Base-by-base conservation (phyloP, 495 filamentous ascomycete species). In the Baudoinia panamericana region DNA sequence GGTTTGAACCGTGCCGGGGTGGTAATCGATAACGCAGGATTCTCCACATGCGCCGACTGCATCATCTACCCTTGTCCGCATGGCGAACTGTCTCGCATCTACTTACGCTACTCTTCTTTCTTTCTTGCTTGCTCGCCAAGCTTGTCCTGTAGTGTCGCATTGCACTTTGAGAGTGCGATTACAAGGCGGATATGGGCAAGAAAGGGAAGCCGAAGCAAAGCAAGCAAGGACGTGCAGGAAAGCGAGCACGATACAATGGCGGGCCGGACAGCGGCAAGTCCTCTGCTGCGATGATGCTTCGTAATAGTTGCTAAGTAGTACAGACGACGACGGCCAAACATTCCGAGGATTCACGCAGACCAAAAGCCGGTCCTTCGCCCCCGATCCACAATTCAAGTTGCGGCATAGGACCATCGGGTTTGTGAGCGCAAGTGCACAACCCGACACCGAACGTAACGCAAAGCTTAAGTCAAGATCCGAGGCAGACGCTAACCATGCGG, bases 381-480 rank as follows among this genome's bases (percentile, higher is more conserved):
- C 21, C 21, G 39, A 9, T 18, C 24, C 36, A 2, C 28, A 30
- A 10, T 27, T 36, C 6, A 60, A 56, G 40, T 48, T 79, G 20
- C 65, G 75, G 17, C 54, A 76, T 37, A 64, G 71, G 33, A 66
- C 69, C n/a, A 70, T 94, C 27, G 51, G 58, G 0, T 95, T 95
- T 51, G 70, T 93, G 38, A 80, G 80, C 45, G 80, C 76, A 18
- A 39, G 39, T n/a, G n/a, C n/a, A n/a, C n/a, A n/a, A n/a, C n/a
- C n/a, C n/a, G n/a, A n/a, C n/a, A n/a, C n/a, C n/a, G 30, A 36
- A 15, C 6, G 29, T 30, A 40, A 17, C 16, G 25, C n/a, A 8
- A 42, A 46, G 12, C 12, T 2, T 25, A 18, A 41, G 27, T 17
- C 24, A 20, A 17, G 0, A 3, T 24, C 24, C 5, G 26, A 23